phyloP scores from a whole-genome alignment of 2,329 filamentous ascomycete genomes.

The Penicillium oxalicum region DNA sequence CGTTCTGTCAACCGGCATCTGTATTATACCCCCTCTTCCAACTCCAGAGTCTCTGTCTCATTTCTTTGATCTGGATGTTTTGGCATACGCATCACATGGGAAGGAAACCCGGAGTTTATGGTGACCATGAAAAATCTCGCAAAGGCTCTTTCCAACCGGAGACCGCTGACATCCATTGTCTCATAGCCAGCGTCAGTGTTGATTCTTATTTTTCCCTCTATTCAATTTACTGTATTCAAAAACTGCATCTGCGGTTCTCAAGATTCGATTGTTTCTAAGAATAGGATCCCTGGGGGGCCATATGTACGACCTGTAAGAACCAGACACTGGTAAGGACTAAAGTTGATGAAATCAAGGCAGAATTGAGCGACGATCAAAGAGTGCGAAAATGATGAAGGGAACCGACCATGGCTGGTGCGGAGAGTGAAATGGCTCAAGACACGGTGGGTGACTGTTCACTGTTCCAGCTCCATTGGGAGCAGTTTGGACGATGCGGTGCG shows the following conservation, averaged over 20 bases:
- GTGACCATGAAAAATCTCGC: slow-evolving; percentile 23
- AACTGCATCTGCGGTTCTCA: slow-evolving; percentile 1
- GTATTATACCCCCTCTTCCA: slow-evolving; percentile 26
- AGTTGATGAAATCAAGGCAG: too few relatives aligned
- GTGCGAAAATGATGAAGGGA: too few relatives aligned
- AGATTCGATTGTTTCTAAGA: slow-evolving; percentile 4
- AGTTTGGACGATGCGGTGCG: slow-evolving; percentile 12
- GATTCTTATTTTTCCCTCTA: slow-evolving; percentile 5
- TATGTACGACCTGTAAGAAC: background rate
- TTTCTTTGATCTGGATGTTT: slow-evolving; percentile 1
- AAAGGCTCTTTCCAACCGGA: slow-evolving; percentile 9
- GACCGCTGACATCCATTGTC: slow-evolving; percentile 18
- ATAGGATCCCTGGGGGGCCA: slow-evolving; percentile 2
- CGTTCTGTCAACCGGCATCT: slow-evolving; percentile 11
- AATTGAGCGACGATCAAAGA: too few relatives aligned
- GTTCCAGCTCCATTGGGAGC: slow-evolving; percentile 1
- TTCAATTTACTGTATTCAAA: slow-evolving; percentile 14
- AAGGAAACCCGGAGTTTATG: slow-evolving; percentile 30
- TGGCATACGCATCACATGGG: slow-evolving; percentile 19
- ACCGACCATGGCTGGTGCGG: too few relatives aligned
- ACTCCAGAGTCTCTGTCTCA: slow-evolving; percentile 3
- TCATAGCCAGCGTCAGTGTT: slow-evolving; percentile 19
- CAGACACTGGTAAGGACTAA: background rate
- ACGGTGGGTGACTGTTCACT: background rate
- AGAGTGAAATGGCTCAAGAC: background rate